Evolutionary conservation across 129 eudicot genomes (phyloP).

Genomic region (Ambrosia trifida): DNA sequence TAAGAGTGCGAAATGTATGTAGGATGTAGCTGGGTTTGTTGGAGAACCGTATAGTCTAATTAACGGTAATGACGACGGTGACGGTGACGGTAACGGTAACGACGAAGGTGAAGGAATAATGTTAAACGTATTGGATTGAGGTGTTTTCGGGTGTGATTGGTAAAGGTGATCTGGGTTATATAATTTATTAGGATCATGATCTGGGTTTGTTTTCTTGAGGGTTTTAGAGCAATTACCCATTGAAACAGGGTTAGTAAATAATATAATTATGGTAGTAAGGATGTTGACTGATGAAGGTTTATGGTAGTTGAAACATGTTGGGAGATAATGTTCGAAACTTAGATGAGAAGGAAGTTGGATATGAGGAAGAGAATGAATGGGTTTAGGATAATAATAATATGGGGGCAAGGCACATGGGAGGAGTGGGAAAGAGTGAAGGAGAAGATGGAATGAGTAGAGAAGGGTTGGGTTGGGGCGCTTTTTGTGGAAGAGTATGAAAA

Average conservation of each 20-base stretch:
- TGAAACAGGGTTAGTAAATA: neutral
- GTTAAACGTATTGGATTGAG: constrained; percentile 4
- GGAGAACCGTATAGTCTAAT: constrained; percentile 66
- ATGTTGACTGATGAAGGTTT: constrained; percentile 18
- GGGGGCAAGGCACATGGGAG: constrained; percentile 23
- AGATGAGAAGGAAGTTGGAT: constrained; percentile 26
- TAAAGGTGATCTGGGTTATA: constrained; percentile 8
- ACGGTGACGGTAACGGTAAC: constrained; percentile 1
- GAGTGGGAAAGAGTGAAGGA: neutral
- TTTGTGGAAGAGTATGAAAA: constrained; percentile 29
- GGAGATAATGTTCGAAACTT: constrained; percentile 29
- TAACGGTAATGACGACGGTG: constrained; percentile 31
- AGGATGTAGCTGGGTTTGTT: constrained; percentile 54
- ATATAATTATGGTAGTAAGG: too few species aligned
- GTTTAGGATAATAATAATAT: neutral
- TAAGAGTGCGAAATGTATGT: constrained; percentile 67
- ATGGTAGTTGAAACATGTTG: constrained; percentile 22
- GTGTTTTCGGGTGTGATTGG: constrained; percentile 16
- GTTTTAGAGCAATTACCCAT: constrained; percentile 63
- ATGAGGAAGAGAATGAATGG: constrained; percentile 12
- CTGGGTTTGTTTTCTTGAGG: constrained; percentile 43
- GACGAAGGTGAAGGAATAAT: neutral
- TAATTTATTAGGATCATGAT: constrained; percentile 15
- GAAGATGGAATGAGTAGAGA: neutral
- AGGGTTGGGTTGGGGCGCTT: constrained; percentile 16